Evolutionary conservation across 495 filamentous ascomycete genomes (phyloP).

Genomic region (Thermochaetoides thermophila): DNA sequence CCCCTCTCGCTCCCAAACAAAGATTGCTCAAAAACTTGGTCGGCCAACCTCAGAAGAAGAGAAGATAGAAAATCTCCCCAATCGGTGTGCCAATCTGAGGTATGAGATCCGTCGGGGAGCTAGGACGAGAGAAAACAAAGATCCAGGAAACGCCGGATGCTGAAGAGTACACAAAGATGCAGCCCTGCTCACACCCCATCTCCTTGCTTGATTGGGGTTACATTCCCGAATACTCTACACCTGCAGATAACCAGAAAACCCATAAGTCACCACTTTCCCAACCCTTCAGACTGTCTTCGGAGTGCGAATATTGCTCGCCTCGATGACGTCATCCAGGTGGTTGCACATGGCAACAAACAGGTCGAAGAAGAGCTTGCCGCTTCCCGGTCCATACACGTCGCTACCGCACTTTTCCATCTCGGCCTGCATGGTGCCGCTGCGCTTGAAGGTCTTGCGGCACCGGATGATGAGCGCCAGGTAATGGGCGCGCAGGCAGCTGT

Average conservation of each 20-base stretch:
- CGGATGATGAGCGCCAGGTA: slow-evolving; percentile 90
- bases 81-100: slow-evolving; percentile 36
- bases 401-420: slow-evolving; percentile 67
- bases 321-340: slow-evolving; percentile 81
- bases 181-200: slow-evolving; percentile 5
- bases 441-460: slow-evolving; percentile 86
- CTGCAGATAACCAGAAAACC: slow-evolving; percentile 5
- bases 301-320: slow-evolving; percentile 37
- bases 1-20: slow-evolving; percentile 14
- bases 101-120: slow-evolving; percentile 24
- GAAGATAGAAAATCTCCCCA: slow-evolving; percentile 32
- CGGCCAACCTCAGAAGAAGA: slow-evolving; percentile 36
- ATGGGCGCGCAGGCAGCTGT: slow-evolving; percentile 80
- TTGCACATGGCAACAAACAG: slow-evolving; percentile 96
- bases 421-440: slow-evolving; percentile 90
- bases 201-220: slow-evolving; percentile 5
- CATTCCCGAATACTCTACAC: too few relatives aligned
- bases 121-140: slow-evolving; percentile 19
- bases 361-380: slow-evolving; percentile 86
- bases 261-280: slow-evolving; percentile 7
- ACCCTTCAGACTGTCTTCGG: slow-evolving; percentile 34
- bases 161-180: slow-evolving; percentile 3
- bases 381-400: slow-evolving; percentile 37
- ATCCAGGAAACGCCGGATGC: slow-evolving; percentile 20
- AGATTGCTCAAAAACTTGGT: slow-evolving; percentile 28